A percentile compares a stretch with the other conserved stretches of the same genome.
phyloP scores from a whole-genome alignment of 345 rosid species.

The Rhizophora apiculata region DNA sequence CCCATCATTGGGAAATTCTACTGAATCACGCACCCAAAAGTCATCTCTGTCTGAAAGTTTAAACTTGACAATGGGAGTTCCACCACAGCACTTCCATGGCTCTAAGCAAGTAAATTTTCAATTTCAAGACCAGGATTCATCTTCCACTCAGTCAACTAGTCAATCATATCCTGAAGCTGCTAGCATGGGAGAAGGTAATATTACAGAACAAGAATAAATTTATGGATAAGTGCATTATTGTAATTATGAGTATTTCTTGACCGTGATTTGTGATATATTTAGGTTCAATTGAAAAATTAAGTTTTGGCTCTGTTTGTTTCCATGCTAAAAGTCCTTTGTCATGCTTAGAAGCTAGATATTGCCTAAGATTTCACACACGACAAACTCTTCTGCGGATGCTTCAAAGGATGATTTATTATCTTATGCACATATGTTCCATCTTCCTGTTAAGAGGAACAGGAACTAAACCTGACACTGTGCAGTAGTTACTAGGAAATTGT shows the following conservation, averaged over 20 bases:
- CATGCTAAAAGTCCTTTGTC: no score
- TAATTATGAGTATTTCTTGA: no score
- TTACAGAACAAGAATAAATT: conserved; percentile 24
- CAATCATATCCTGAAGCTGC: conserved; percentile 62
- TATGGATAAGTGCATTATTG: conserved; percentile 10
- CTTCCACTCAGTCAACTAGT: conserved; percentile 68
- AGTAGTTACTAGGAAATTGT: no score
- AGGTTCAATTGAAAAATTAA: no score
- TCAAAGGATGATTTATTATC: neutral
- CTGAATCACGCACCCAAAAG: conserved; percentile 26
- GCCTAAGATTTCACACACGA: neutral
- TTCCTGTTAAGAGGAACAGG: no score
- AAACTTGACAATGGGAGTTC: conserved; percentile 51
- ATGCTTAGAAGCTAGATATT: neutral
- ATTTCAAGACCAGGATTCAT: conserved; percentile 61
- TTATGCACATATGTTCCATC: neutral
- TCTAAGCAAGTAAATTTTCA: conserved; percentile 46
- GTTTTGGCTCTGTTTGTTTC: no score
- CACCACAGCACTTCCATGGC: conserved; percentile 30
- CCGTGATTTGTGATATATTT: no score
- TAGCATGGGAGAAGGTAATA: conserved; percentile 42
- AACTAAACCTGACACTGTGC: no score
- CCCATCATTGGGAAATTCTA: conserved; percentile 43
- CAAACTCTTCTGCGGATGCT: neutral
- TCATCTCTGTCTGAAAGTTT: conserved; percentile 36